These are phyloP conservation scores for Micractinium sp. DNA, from an alignment of 139 green algal genomes.

Conservation along the genomic window DNA sequence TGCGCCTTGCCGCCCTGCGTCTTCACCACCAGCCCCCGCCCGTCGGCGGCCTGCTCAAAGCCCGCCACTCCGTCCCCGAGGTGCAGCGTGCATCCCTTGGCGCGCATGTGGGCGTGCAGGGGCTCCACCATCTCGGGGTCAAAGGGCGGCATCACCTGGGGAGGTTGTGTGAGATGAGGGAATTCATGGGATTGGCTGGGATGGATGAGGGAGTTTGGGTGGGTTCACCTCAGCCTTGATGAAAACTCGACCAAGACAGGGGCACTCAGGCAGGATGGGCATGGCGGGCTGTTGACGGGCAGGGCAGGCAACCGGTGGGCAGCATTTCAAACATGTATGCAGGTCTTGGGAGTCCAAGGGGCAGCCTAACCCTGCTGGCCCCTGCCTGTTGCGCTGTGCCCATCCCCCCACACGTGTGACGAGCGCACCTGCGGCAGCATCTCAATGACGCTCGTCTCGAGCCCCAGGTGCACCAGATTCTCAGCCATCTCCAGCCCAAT, in stretches of 20 bases:
- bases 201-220: no score
- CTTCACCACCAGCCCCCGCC: slow-evolving; percentile 45
- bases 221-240: no score
- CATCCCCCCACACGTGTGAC: no score
- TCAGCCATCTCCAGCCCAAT: slow-evolving; percentile 65
- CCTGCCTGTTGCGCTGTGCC: no score
- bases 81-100: slow-evolving; percentile 30
- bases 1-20: slow-evolving; percentile 44
- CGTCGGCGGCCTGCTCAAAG: slow-evolving; percentile 39
- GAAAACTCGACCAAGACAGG: no score
- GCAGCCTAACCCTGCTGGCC: no score
- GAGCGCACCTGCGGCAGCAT: slow-evolving; percentile 52
- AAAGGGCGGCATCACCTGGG: slow-evolving; percentile 62
- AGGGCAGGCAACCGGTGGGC: no score
- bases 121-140: slow-evolving; percentile 60
- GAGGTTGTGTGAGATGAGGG: background rate
- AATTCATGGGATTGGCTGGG: no score
- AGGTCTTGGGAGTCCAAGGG: no score
- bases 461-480: slow-evolving; percentile 61
- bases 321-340: no score
- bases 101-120: slow-evolving; percentile 40
- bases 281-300: no score
- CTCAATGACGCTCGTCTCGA: slow-evolving; percentile 54
- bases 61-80: slow-evolving; percentile 52
- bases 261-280: no score